A percentile compares a stretch with the other conserved stretches of the same genome.
Conservation (phyloP, 306 rosid genomes). For the Acmispon strigosus region DNA sequence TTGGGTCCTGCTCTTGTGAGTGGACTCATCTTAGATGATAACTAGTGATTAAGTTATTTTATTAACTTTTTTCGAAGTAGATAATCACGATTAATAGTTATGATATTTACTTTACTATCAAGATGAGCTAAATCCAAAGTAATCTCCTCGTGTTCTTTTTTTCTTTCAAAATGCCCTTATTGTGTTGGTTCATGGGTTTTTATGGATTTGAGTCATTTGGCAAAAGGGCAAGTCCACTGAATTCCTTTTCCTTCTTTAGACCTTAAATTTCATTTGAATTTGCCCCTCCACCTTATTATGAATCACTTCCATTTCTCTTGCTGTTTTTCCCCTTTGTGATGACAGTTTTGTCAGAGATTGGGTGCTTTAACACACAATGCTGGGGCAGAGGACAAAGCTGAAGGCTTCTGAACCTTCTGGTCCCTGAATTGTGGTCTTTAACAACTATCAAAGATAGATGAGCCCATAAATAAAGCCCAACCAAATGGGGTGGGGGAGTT, state of each 20-base stretch:
- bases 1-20: no score
- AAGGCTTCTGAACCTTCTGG: conserved; percentile 60
- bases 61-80: no score
- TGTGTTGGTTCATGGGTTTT: conserved; percentile 71
- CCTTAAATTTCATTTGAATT: background rate
- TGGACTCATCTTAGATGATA: no score
- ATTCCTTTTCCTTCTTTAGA: no score
- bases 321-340: no score
- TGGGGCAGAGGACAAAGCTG: conserved; percentile 66
- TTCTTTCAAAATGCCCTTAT: no score
- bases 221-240: conserved; percentile 40
- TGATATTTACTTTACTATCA: no score
- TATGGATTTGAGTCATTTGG: conserved; percentile 47
- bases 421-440: conserved; percentile 77
- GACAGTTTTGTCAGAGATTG: conserved; percentile 31
- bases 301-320: background rate
- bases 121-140: no score
- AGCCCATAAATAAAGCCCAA: background rate
- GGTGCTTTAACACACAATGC: conserved; percentile 61
- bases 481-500: no score
- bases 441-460: conserved; percentile 70
- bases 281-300: background rate
- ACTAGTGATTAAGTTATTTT: no score
- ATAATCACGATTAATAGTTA: no score
- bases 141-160: no score